phyloP scores from a whole-genome alignment of 129 eudicot genomes.

The Flaveria robusta region DNA sequence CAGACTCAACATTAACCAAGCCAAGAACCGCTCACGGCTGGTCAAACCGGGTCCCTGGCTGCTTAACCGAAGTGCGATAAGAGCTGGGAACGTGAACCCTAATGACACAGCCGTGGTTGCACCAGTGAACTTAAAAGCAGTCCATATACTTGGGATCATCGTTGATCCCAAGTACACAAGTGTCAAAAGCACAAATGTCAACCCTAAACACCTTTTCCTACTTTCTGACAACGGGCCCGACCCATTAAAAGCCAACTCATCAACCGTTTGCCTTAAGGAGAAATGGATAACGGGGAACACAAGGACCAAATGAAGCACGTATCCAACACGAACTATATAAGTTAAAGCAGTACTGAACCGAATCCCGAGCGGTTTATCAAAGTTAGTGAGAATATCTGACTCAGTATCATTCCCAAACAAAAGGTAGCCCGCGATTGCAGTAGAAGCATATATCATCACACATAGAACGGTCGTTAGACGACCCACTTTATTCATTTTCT shows the following conservation, averaged over 20 bases:
- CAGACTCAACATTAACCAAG: slow-evolving; percentile 78
- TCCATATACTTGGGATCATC: slow-evolving; percentile 93
- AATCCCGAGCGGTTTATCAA: slow-evolving; percentile 85
- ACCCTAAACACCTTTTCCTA: slow-evolving; percentile 65
- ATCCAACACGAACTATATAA: slow-evolving; percentile 86
- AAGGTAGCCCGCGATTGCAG: slow-evolving; percentile 87
- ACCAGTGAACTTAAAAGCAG: slow-evolving; percentile 95
- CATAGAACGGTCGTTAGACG: slow-evolving; percentile 76
- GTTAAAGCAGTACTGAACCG: slow-evolving; percentile 73
- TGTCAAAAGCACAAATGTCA: slow-evolving; percentile 63
- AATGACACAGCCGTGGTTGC: slow-evolving; percentile 96
- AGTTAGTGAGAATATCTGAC: slow-evolving; percentile 83
- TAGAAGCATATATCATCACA: slow-evolving; percentile 72
- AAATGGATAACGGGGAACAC: slow-evolving; percentile 96
- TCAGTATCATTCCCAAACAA: slow-evolving; percentile 92
- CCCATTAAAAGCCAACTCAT: slow-evolving; percentile 62
- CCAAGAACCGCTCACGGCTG: slow-evolving; percentile 55
- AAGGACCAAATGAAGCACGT: slow-evolving; percentile 76
- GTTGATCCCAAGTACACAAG: slow-evolving; percentile 79
- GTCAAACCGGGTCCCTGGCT: slow-evolving; percentile 63
- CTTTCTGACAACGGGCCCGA: slow-evolving; percentile 70
- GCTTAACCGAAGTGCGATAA: slow-evolving; percentile 75
- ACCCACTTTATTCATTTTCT: slow-evolving; percentile 83
- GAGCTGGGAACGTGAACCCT: slow-evolving; percentile 89
- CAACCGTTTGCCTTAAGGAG: slow-evolving; percentile 82